Conservation (phyloP, 1,139 yeast genomes). For the Yamadazyma taylorii region DNA sequence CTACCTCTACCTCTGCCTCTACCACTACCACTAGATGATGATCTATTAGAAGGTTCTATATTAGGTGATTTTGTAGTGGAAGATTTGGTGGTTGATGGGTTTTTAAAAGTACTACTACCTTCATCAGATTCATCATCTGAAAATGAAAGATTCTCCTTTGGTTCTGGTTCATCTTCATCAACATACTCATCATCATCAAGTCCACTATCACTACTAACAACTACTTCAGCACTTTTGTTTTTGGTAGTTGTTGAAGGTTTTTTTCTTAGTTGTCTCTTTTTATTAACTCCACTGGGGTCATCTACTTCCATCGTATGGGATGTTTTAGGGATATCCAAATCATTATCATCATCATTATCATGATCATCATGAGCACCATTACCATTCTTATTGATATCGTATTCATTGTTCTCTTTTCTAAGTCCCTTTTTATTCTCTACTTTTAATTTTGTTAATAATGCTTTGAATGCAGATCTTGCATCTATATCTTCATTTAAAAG, state of each 20-base stretch:
- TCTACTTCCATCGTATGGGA: background rate
- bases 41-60: no score
- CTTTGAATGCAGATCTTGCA: slow-evolving; percentile 30
- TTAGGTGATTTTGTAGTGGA: no score
- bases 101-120: slow-evolving; percentile 6
- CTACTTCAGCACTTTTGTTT: slow-evolving; percentile 5
- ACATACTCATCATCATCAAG: slow-evolving; percentile 13
- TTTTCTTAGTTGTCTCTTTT: no score
- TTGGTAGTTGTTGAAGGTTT: slow-evolving; percentile 2
- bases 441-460: slow-evolving; percentile 23
- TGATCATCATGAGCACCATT: no score
- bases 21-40: background rate
- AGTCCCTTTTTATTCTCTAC: slow-evolving; percentile 14
- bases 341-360: slow-evolving; percentile 4
- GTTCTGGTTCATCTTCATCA: slow-evolving; percentile 4
- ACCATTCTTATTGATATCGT: no score
- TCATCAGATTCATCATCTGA: slow-evolving; percentile 6
- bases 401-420: background rate
- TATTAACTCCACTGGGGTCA: no score
- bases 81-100: slow-evolving; percentile 1
- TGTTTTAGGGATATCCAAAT: background rate
- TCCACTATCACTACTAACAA: slow-evolving; percentile 13
- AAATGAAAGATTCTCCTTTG: slow-evolving; percentile 1
- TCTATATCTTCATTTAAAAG: slow-evolving; percentile 32
- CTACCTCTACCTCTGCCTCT: slow-evolving; percentile 3